Conservation (phyloP, 306 rosid genomes). For the Cicer arietinum region DNA sequence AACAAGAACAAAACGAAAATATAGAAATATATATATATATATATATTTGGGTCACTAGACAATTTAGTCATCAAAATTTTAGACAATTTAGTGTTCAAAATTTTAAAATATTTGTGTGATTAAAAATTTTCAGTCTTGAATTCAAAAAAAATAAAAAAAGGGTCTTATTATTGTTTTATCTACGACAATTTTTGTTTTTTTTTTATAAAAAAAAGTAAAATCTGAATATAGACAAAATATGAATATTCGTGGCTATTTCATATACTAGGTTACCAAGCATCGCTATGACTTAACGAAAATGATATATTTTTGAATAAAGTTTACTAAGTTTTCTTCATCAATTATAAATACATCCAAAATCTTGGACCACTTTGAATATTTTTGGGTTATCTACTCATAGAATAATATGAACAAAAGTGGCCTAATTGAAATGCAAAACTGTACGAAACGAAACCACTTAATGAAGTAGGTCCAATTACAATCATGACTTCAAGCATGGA, state of each 20-base stretch:
- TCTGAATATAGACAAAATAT: not conserved
- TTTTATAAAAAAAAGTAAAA: no score
- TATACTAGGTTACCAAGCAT: not conserved
- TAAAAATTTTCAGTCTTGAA: no score
- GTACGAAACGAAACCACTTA: constrained; percentile 44
- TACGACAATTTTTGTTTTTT: no score
- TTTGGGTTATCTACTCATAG: constrained; percentile 27
- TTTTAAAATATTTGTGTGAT: no score
- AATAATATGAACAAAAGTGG: constrained; percentile 31
- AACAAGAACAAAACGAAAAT: no score
- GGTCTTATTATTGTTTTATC: no score
- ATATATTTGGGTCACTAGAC: no score
- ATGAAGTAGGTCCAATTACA: constrained; percentile 48
- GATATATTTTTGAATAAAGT: not conserved
- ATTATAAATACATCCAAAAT: constrained; percentile 1
- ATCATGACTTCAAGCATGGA: constrained; percentile 38
- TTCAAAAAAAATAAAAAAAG: no score
- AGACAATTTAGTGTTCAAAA: no score
- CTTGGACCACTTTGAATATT: constrained; percentile 43
- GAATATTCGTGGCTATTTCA: not conserved
- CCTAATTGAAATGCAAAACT: constrained; percentile 20
- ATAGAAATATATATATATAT: no score
- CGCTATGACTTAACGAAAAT: not conserved
- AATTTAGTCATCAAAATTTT: no score
- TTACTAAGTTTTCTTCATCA: not conserved